Evolutionary conservation across 257 asterid species (phyloP).

Genomic region (Gentiana dahurica): DNA sequence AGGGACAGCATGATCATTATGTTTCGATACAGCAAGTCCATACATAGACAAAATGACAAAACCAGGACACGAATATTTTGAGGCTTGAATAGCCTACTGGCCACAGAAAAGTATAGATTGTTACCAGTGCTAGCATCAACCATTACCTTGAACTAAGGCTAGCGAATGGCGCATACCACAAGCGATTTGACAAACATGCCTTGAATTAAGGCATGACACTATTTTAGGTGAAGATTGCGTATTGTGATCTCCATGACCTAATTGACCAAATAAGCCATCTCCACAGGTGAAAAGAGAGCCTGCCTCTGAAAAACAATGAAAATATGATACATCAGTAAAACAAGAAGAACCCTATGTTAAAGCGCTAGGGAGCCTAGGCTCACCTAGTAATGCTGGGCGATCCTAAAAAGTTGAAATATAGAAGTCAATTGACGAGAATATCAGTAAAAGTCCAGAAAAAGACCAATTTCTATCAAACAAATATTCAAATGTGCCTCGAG

Average conservation of each 20-base stretch:
- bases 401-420: no score
- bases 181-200: constrained; percentile 52
- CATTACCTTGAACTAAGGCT: constrained; percentile 61
- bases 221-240: constrained; percentile 39
- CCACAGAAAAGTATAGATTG: no score
- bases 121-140: neutral
- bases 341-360: neutral
- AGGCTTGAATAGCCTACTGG: no score
- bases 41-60: no score
- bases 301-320: constrained; percentile 26
- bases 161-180: constrained; percentile 95
- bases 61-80: no score
- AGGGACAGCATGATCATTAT: no score
- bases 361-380: neutral
- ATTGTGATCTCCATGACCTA: constrained; percentile 61
- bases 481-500: no score
- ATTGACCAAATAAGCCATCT: constrained; percentile 90
- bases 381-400: no score
- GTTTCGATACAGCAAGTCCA: no score
- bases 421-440: neutral
- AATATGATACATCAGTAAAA: no score
- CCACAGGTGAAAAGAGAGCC: constrained; percentile 84
- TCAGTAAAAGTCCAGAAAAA: neutral
- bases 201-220: constrained; percentile 40
- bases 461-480: neutral